Conservation (phyloP, 2,329 filamentous ascomycete genomes). For the Nemania sp. region DNA sequence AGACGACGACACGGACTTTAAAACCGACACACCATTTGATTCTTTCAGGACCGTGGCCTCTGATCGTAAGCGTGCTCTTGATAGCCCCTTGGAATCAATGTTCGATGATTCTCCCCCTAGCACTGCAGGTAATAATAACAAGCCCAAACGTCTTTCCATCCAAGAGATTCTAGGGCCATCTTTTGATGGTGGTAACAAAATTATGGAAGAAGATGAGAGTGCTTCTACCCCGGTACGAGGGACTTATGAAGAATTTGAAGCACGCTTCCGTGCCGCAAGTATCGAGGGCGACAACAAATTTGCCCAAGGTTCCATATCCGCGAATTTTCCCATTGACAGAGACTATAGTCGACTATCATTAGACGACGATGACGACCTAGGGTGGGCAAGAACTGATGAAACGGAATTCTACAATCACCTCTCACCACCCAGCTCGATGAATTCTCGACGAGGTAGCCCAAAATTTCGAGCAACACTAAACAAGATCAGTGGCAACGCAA, state of each 20-base stretch:
- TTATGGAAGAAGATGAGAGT: constrained; percentile 73
- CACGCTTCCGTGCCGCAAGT: constrained; percentile 43
- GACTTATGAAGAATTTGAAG: constrained; percentile 50
- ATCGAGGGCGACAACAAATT: constrained; percentile 44
- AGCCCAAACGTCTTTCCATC: constrained; percentile 67
- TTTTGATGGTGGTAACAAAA: constrained; percentile 67
- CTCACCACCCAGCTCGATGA: constrained; percentile 69
- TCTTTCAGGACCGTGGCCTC: constrained; percentile 79
- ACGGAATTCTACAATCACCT: constrained; percentile 66
- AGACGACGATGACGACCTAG: constrained; percentile 72
- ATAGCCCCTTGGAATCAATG: constrained; percentile 81
- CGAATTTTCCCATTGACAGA: constrained; percentile 53
- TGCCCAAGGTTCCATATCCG: constrained; percentile 43
- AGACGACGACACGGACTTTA: constrained; percentile 72
- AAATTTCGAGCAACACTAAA: constrained; percentile 67
- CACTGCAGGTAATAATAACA: constrained; percentile 62
- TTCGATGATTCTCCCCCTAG: constrained; percentile 82
- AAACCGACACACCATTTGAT: constrained; percentile 80
- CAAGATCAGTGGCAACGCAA: constrained; percentile 62
- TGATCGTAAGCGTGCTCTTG: constrained; percentile 72
- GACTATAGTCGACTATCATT: constrained; percentile 66
- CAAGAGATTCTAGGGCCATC: constrained; percentile 68
- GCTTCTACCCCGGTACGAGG: constrained; percentile 63
- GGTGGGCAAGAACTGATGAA: constrained; percentile 71
- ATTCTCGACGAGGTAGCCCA: constrained; percentile 65